phyloP scores from a whole-genome alignment of 495 filamentous ascomycete species.

The Neurospora sp. region DNA sequence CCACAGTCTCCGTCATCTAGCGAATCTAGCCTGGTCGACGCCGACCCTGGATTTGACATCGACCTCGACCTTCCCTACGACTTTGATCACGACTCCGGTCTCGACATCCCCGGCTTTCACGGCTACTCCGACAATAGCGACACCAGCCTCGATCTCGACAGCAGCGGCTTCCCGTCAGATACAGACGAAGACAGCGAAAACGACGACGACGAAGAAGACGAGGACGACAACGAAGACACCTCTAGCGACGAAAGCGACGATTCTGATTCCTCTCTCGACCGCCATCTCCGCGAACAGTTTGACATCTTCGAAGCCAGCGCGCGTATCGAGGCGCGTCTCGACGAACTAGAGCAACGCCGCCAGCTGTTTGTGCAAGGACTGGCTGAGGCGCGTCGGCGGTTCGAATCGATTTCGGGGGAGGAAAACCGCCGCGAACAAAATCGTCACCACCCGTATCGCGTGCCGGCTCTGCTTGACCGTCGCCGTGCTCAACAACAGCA shows the following conservation, averaged over 20 bases:
- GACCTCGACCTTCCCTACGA: background rate
- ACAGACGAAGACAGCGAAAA: background rate
- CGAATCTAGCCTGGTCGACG: background rate
- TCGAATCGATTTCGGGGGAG: background rate
- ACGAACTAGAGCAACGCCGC: background rate
- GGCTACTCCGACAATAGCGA: background rate
- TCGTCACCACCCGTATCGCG: conserved; percentile 1
- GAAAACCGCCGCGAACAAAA: background rate
- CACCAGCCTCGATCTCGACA: background rate
- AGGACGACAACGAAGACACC: background rate
- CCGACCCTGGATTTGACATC: conserved; percentile 1
- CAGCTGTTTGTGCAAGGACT: background rate
- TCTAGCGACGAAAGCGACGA: background rate
- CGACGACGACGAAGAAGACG: background rate
- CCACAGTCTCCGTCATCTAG: background rate
- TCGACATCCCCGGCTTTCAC: background rate
- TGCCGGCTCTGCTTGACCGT: background rate
- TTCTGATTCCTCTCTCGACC: background rate
- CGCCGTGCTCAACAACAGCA: background rate
- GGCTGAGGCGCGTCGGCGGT: background rate
- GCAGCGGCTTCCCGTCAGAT: background rate
- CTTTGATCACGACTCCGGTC: background rate
- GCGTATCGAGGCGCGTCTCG: background rate
- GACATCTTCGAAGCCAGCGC: background rate
- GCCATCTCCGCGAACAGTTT: background rate